Conservation (phyloP, 1,284 basidiomycete genomes). For the Ganoderma meredithae region DNA sequence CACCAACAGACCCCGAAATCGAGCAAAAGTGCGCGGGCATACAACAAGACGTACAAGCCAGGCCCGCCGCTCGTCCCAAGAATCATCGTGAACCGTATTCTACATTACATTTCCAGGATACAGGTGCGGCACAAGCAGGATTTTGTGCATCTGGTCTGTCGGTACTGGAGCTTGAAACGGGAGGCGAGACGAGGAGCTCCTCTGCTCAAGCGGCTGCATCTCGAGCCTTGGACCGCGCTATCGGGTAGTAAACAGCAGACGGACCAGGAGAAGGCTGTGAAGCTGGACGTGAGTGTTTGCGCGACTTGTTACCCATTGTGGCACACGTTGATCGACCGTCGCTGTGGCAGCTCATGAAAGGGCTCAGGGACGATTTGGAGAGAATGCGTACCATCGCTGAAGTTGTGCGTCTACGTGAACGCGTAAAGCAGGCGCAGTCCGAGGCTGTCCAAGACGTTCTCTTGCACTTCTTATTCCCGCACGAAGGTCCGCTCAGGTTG, state of each 20-base stretch:
- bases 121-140: conserved; percentile 79
- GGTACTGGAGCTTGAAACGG: conserved; percentile 97
- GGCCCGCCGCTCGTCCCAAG: conserved; percentile 81
- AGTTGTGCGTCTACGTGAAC: conserved; percentile 83
- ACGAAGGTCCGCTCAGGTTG: conserved; percentile 65
- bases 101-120: conserved; percentile 81
- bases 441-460: conserved; percentile 78
- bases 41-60: conserved; percentile 81
- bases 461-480: conserved; percentile 70
- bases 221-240: conserved; percentile 97
- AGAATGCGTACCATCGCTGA: conserved; percentile 77
- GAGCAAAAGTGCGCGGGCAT: conserved; percentile 80
- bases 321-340: neutral
- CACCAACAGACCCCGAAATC: conserved; percentile 47
- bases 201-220: conserved; percentile 90
- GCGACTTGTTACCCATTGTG: too few relatives aligned
- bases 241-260: conserved; percentile 71
- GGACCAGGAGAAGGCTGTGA: conserved; percentile 86
- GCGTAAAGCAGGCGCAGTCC: conserved; percentile 79
- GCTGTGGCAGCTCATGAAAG: conserved; percentile 66
- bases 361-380: conserved; percentile 83
- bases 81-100: conserved; percentile 78
- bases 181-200: conserved; percentile 95
- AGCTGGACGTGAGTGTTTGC: conserved; percentile 73
- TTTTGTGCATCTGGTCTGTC: conserved; percentile 82